Conservation (phyloP, 352 stramenopile genomes). For the Pythium utonaiense region DNA sequence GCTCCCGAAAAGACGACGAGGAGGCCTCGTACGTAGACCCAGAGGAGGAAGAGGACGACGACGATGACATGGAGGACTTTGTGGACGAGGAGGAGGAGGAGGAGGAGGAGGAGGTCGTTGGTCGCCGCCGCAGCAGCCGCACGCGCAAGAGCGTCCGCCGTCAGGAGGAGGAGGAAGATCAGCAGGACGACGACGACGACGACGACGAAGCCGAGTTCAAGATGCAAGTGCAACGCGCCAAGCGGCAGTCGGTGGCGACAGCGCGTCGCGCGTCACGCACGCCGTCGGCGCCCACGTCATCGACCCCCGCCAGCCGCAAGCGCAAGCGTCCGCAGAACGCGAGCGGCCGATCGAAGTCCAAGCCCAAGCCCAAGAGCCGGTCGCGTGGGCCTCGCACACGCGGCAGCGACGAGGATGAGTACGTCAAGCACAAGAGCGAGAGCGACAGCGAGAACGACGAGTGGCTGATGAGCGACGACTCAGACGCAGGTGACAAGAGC, state of each 20-base stretch:
- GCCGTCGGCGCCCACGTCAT: background rate
- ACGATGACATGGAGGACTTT: conserved; percentile 19
- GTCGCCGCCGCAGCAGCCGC: conserved; percentile 36
- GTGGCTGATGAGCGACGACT: conserved; percentile 2
- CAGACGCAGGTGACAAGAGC: conserved; percentile 7
- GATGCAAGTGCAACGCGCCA: conserved; percentile 19
- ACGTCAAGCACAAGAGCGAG: conserved; percentile 15
- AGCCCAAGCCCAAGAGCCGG: conserved; percentile 10
- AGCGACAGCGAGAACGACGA: conserved; percentile 3
- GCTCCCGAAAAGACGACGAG: conserved; percentile 6
- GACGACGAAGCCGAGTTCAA: conserved; percentile 29
- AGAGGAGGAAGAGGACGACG: conserved; percentile 26
- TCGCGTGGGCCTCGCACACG: background rate
- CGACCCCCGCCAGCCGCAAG: conserved; percentile 11
- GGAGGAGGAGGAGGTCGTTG: conserved; percentile 16
- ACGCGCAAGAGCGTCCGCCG: conserved; percentile 10
- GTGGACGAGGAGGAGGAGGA: conserved; percentile 15
- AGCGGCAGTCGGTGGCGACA: background rate
- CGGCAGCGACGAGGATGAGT: conserved; percentile 12
- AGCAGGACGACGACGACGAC: conserved; percentile 29
- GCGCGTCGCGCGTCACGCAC: background rate
- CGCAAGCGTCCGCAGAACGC: conserved; percentile 20
- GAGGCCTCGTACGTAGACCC: conserved; percentile 16
- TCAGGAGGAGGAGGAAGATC: conserved; percentile 5
- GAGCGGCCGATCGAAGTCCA: background rate